Evolutionary conservation across 176 grass and related monocot genomes (phyloP), one percentile per base, ranked within the genome.

Genomic region (Avena eriantha): DNA sequence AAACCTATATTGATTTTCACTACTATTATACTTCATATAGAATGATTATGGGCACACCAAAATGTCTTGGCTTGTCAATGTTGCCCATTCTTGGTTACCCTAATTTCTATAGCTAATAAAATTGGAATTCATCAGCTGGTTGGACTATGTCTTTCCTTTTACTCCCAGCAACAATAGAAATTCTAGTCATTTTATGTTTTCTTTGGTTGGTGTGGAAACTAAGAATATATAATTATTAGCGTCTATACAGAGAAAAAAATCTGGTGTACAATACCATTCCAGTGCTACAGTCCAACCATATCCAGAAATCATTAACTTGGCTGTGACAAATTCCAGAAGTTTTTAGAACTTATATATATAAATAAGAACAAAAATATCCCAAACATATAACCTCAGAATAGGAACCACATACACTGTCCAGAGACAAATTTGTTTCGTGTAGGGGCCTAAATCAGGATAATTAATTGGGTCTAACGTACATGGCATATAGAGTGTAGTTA

Each of bases 351-450:
- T 67, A 17, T 34, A 51, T 29, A 51, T 29, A 50, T 49, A 53
- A 29, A 76, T 75, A 75, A 10, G 29, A 75, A 51, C 13, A 51
- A 76, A 53, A 76, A 76, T 16, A 51, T 53, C 46, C 73, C 46
- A 51, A 26, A 18, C 31, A 53, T 24, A 16, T 76, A 48, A 76
- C 23, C 23, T 33, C 46, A 31, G 10, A 31, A 76, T 49, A 48
- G 5, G 13, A 26, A 26, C 15, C 8, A 31, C 49, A 76, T 16
- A 29, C 47, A 15, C 24, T 53, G 3, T 8, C 66, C 66, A 69
- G 33, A 69, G 16, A 69, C 7, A 36, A 39, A 19, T 69, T 23
- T 46, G 23, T 76, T 16, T 29, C 23, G 23, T 51, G 24, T 51
- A 76, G 43, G 43, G 41, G 10, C 70, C 41, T 45, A 47, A 73